Conservation (phyloP, 1,284 basidiomycete genomes). For the Flammula alnicola region DNA sequence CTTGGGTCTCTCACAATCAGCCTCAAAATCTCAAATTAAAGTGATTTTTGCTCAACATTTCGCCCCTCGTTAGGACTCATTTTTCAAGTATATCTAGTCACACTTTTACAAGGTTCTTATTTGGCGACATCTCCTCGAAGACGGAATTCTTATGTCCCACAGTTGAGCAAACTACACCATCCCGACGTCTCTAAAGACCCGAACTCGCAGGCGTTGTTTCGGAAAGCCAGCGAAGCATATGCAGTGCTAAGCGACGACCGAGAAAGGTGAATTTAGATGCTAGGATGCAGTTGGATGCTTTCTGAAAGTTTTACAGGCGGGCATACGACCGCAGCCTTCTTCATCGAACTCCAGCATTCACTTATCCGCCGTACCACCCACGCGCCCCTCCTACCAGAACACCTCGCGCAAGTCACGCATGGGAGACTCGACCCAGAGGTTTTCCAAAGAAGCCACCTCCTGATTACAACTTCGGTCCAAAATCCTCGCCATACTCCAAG, state of each 20-base stretch:
- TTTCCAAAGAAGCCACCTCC: constrained; percentile 17
- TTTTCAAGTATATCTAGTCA: constrained; percentile 34
- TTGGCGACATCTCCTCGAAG: background rate
- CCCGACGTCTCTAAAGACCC: constrained; percentile 50
- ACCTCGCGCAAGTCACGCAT: constrained; percentile 40
- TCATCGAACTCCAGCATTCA: constrained; percentile 26
- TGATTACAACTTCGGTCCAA: constrained; percentile 19
- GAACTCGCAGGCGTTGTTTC: constrained; percentile 40
- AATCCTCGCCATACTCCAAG: constrained; percentile 10
- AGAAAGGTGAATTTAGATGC: constrained; percentile 35
- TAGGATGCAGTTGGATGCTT: background rate
- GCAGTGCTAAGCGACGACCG: constrained; percentile 45
- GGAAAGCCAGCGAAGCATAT: constrained; percentile 46
- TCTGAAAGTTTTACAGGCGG: constrained; percentile 30
- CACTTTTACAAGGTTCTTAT: constrained; percentile 46
- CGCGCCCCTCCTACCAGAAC: constrained; percentile 31
- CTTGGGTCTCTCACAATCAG: constrained; percentile 42
- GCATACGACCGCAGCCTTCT: constrained; percentile 44
- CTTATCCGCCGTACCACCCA: constrained; percentile 28
- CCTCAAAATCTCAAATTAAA: constrained; percentile 51
- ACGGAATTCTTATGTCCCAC: constrained; percentile 1
- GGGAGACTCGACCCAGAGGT: constrained; percentile 34
- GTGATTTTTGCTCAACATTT: constrained; percentile 27
- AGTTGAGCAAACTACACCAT: constrained; percentile 52
- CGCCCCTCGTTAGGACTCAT: constrained; percentile 1